A percentile compares a stretch with the other conserved stretches of the same genome.
Conservation (phyloP, 352 stramenopile species). For the Phytophthora podocarpi region DNA sequence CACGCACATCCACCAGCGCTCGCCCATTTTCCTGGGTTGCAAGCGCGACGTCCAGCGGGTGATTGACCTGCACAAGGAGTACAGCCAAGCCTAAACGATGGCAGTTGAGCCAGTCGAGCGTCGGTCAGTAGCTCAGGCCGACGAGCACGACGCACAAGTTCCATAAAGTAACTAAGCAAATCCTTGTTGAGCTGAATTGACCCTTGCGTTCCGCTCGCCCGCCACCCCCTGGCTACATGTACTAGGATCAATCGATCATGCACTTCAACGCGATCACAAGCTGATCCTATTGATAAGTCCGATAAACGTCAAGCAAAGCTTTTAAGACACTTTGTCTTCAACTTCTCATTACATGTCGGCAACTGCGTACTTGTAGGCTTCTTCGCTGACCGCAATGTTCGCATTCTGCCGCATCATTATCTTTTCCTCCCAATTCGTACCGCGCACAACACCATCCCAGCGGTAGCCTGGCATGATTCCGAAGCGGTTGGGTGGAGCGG, state of each 20-base stretch:
- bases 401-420: slow-evolving; percentile 86
- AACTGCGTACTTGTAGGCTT: slow-evolving; percentile 82
- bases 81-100: slow-evolving; percentile 44
- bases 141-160: too few species aligned
- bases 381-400: slow-evolving; percentile 59
- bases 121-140: not conserved
- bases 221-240: too few species aligned
- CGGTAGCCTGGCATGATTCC: slow-evolving; percentile 95
- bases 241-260: too few species aligned
- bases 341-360: slow-evolving; percentile 72
- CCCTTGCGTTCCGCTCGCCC: too few species aligned
- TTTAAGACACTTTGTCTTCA: too few species aligned
- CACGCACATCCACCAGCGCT: slow-evolving; percentile 96
- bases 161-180: slow-evolving; percentile 37
- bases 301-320: too few species aligned
- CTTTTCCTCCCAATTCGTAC: slow-evolving; percentile 96
- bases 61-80: slow-evolving; percentile 72
- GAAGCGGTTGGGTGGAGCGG: slow-evolving; percentile 85
- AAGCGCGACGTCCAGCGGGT: slow-evolving; percentile 87
- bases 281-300: too few species aligned
- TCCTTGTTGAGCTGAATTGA: slow-evolving; percentile 18
- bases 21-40: slow-evolving; percentile 97
- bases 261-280: too few species aligned
- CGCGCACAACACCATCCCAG: slow-evolving; percentile 98
- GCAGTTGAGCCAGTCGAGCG: too few species aligned